Evolutionary conservation across 169 alveolate genomes (phyloP), one percentile per base, ranked within the genome.

Genomic region (Plasmodium gaboni): DNA sequence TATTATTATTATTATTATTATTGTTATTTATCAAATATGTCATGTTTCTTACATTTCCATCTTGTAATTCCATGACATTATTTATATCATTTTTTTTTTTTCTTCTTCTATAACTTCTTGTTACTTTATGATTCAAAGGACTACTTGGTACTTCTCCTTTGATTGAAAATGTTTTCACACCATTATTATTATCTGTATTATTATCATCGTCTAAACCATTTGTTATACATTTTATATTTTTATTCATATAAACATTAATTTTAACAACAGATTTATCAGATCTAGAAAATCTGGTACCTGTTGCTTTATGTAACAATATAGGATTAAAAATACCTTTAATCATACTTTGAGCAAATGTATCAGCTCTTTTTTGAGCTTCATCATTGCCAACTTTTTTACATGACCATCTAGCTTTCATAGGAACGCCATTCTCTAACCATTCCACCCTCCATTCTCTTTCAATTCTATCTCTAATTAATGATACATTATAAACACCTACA

Each of bases 391-490:
- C 95, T 57, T 94, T 94, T 68, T 94, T 94, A 86, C 96, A 94
- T 12, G 96, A 94, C 96, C 96, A 94, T 51, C 96, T 86, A 12
- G 96, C 96, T 1, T 95, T 80, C 95, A 92, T 94, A 60, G 88
- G 93, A 7, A 55, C 65, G 0, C 94, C 95, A 73, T 67, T 88
- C 70, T 94, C 93, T 42, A 71, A 46, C 96, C 96, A 94, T 32
- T 94, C 96, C 15, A 94, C 96, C 26, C 95, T 61, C 96, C 96
- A 94, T 48, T 94, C 96, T 8, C 96, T 50, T 50, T 90, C 83
- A 12, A 73, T 87, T 50, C 96, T 69, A 50, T 94, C 96, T 51
- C 96, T 74, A 15, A 94, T 94, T 42, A 94, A 89, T 5, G 96
- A 92, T 42, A 94, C 96, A 69, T 60, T n/a, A 87, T 87, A 94